phyloP scores from a whole-genome alignment of 352 stramenopile genomes.

The Phytophthora litchii region DNA sequence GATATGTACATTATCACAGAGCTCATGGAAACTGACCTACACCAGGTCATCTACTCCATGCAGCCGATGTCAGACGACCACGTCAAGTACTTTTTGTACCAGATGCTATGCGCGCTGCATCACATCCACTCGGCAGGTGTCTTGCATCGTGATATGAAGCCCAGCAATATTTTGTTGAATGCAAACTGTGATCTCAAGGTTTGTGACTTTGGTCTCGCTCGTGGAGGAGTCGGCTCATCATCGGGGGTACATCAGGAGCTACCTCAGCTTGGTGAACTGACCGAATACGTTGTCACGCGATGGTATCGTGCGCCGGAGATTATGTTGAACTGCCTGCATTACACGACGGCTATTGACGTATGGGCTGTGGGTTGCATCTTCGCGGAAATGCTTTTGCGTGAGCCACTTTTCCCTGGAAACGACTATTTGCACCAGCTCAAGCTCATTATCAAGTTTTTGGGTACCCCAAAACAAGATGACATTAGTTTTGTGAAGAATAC shows the following conservation, averaged over 20 bases:
- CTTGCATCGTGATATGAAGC: slow-evolving; percentile 86
- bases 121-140: slow-evolving; percentile 96
- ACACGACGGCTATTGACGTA: slow-evolving; percentile 94
- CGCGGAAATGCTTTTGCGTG: slow-evolving; percentile 95
- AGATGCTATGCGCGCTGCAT: slow-evolving; percentile 79
- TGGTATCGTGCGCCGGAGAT: slow-evolving; percentile 92
- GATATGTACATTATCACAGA: slow-evolving; percentile 97
- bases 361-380: slow-evolving; percentile 98
- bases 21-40: slow-evolving; percentile 97
- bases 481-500: slow-evolving; percentile 87
- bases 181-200: slow-evolving; percentile 86
- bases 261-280: slow-evolving; percentile 48
- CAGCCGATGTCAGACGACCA: slow-evolving; percentile 91
- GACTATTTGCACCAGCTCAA: slow-evolving; percentile 88
- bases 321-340: slow-evolving; percentile 96
- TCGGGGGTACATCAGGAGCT: slow-evolving; percentile 1
- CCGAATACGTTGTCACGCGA: slow-evolving; percentile 69
- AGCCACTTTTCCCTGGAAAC: slow-evolving; percentile 94
- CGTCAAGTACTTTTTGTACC: slow-evolving; percentile 84
- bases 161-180: slow-evolving; percentile 82
- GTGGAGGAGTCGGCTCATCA: slow-evolving; percentile 50
- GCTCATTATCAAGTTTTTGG: slow-evolving; percentile 77
- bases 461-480: slow-evolving; percentile 77
- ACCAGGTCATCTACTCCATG: slow-evolving; percentile 96
- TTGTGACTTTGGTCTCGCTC: slow-evolving; percentile 77